A percentile compares a stretch with the other conserved stretches of the same genome.
These are phyloP conservation scores for Biscutella auriculata DNA, from an alignment of 441 rosid species.

Conservation along the genomic window DNA sequence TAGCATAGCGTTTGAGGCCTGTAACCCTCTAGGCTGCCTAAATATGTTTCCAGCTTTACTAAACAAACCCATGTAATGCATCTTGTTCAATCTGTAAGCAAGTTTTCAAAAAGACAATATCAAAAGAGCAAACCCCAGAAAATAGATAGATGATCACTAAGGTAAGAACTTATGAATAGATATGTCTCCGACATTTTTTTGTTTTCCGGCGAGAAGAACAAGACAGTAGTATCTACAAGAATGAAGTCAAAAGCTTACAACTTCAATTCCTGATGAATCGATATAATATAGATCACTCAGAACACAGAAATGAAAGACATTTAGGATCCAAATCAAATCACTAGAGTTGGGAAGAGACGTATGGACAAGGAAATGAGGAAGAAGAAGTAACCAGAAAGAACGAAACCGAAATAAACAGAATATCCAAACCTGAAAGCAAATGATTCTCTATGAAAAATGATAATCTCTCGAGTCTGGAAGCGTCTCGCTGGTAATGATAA, in stretches of 20 bases:
- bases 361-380: neutral
- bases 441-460: conserved; percentile 1
- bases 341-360: neutral
- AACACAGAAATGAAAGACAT: neutral
- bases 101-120: neutral
- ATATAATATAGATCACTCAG: neutral
- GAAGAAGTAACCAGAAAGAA: neutral
- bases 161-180: neutral
- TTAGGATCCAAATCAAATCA: neutral
- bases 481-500: conserved; percentile 2
- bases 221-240: neutral
- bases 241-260: conserved; percentile 7
- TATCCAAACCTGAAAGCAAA: neutral
- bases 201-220: neutral
- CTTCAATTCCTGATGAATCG: conserved; percentile 6
- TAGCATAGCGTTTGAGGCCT: conserved; percentile 18
- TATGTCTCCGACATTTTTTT: neutral
- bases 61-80: conserved; percentile 26
- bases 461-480: neutral
- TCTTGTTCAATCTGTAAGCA: conserved; percentile 12
- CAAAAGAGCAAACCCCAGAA: neutral
- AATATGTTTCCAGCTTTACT: conserved; percentile 26
- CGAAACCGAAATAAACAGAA: neutral
- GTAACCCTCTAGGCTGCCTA: conserved; percentile 23
- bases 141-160: neutral